Evolutionary conservation across 371 early-diverging fungal species (phyloP).

Genomic region (Mucor mucedo): DNA sequence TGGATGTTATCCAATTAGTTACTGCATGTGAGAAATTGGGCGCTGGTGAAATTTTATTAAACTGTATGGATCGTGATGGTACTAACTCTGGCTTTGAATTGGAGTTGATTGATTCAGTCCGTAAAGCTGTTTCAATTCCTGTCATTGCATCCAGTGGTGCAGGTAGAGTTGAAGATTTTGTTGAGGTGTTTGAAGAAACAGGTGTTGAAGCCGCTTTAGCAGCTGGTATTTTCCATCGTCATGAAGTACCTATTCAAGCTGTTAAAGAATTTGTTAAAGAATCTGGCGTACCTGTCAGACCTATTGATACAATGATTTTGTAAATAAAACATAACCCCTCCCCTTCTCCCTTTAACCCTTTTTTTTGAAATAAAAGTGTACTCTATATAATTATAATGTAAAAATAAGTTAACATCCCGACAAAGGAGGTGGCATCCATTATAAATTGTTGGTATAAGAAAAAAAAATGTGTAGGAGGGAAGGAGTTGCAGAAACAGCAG

Average conservation of each 20-base stretch:
- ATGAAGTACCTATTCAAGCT: slow-evolving; percentile 84
- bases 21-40: slow-evolving; percentile 88
- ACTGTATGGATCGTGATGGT: slow-evolving; percentile 98
- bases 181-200: slow-evolving; percentile 81
- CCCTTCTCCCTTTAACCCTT: background rate
- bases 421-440: background rate
- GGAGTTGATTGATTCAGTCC: slow-evolving; percentile 80
- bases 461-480: background rate
- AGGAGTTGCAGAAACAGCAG: slow-evolving; percentile 23
- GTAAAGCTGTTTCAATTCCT: slow-evolving; percentile 82
- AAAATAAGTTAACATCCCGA: slow-evolving; percentile 1
- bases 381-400: background rate
- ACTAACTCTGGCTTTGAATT: slow-evolving; percentile 95
- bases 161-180: slow-evolving; percentile 85
- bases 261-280: slow-evolving; percentile 78
- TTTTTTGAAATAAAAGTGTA: background rate
- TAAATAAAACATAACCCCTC: slow-evolving; percentile 14
- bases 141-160: slow-evolving; percentile 98
- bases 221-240: slow-evolving; percentile 97
- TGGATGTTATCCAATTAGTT: slow-evolving; percentile 92
- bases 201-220: slow-evolving; percentile 95
- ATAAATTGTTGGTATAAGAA: slow-evolving; percentile 3
- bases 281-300: slow-evolving; percentile 48
- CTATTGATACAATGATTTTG: slow-evolving; percentile 32
- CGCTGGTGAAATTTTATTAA: slow-evolving; percentile 95